phyloP scores from a whole-genome alignment of 768 basidiomycete species.

The Panus rudis region DNA sequence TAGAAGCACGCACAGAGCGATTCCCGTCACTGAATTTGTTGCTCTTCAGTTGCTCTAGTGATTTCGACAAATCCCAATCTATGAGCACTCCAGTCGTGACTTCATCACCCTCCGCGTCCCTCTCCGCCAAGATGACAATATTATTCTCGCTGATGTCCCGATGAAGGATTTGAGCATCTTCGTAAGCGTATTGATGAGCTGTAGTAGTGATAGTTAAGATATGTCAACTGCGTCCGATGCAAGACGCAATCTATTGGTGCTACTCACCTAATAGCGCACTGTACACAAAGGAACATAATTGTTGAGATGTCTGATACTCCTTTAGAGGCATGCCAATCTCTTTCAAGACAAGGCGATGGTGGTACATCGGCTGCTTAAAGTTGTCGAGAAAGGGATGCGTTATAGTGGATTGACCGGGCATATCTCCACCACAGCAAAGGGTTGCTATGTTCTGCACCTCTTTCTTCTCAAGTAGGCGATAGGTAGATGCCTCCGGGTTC shows the following conservation, averaged over 20 bases:
- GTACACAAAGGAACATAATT: background rate
- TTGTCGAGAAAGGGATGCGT: no score
- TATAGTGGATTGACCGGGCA: no score
- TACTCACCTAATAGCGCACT: slow-evolving; percentile 2
- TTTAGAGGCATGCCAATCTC: slow-evolving; percentile 5
- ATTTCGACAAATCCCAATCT: slow-evolving; percentile 6
- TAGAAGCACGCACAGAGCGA: background rate
- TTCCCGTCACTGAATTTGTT: background rate
- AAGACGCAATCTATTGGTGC: background rate
- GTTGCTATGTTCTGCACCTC: slow-evolving; percentile 1
- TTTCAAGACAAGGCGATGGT: slow-evolving; percentile 4
- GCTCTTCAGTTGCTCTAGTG: slow-evolving; percentile 1
- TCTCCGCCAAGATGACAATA: no score
- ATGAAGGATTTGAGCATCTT: slow-evolving; percentile 5
- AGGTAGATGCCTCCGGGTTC: background rate
- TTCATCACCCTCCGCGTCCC: background rate
- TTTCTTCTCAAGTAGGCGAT: background rate
- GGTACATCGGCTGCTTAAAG: no score
- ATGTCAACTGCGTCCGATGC: no score
- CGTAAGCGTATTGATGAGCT: no score
- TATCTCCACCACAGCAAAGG: background rate
- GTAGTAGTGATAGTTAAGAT: no score
- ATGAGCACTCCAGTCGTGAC: slow-evolving; percentile 1
- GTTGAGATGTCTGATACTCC: background rate
- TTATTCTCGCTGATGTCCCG: slow-evolving; percentile 8